Evolutionary conservation across 75 land plant genomes (phyloP), one percentile per base, ranked within the genome.

Genomic region (Sequoiadendron giganteum): DNA sequence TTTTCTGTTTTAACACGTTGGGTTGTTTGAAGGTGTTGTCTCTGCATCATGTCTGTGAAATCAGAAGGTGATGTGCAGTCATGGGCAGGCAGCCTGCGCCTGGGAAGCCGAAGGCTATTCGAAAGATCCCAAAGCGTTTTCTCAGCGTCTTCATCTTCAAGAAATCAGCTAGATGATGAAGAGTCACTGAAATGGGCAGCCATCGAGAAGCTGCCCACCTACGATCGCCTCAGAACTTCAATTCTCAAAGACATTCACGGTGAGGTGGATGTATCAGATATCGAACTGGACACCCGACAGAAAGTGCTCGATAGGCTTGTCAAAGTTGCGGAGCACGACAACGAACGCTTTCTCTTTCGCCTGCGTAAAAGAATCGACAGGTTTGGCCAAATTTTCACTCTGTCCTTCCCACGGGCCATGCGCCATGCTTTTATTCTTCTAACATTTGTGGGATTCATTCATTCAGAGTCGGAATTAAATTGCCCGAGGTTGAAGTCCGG

Each of bases 401-500:
- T 42, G 5, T 48, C 68, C 25, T 61, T 61, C 68, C 21, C 4
- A 19, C 15, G 21, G 21, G 65, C 25, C 25, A 4, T 61, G 21
- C 5, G 3, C 1, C 21, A 21, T 25, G 5, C 28, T 65, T 5
- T 25, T 1, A 28, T 56, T 58, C 14, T 5, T 1, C 6, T 5
- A 19, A 18, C 40, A 56, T 3, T 47, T n/a, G 10, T 76, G 78
- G 10, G 10, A 3, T 76, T 76, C 2, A 3, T 32, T 15, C 10
- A 48, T 86, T 85, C 91, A 96, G 98, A 82, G 98, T 95, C 65
- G 95, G 95, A 1, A 89, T 96, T 38, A 89, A 91, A 21, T 80
- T 89, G 79, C 98, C 98, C 5, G 91, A 92, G 4, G 94, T 96
- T 38, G 98, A 96, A 85, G 94, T 96, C n/a, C 90, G 98, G 73